Evolutionary conservation across 1,139 yeast species (phyloP).

Genomic region (Tardiomyces depauwii): DNA sequence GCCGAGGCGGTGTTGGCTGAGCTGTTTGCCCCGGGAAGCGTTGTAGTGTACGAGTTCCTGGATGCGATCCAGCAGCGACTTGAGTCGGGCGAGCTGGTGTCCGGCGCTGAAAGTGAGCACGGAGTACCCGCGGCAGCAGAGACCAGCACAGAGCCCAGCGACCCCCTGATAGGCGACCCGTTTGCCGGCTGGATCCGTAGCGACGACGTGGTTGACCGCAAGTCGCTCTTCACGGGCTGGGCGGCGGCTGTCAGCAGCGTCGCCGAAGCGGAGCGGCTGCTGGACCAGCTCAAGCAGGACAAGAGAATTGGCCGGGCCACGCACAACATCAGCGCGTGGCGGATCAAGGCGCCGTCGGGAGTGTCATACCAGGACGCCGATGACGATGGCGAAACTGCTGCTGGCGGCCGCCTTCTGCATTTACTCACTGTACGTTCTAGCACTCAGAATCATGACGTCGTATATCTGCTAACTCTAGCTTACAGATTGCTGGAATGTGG

Average conservation of each 20-base stretch:
- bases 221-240: conserved; percentile 76
- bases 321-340: conserved; percentile 82
- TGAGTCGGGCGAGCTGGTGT: conserved; percentile 1
- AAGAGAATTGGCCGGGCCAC: conserved; percentile 54
- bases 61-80: conserved; percentile 36
- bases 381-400: conserved; percentile 97
- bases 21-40: conserved; percentile 48
- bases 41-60: conserved; percentile 69
- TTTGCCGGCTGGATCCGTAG: conserved; percentile 64
- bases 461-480: not conserved
- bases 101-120: not conserved
- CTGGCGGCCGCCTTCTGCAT: conserved; percentile 82
- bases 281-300: conserved; percentile 49
- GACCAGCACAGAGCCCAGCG: conserved; percentile 5
- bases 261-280: conserved; percentile 47
- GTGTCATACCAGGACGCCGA: conserved; percentile 73
- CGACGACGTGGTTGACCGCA: conserved; percentile 70
- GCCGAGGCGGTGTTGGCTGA: conserved; percentile 39
- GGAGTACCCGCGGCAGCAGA: not conserved
- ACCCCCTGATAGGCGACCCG: conserved; percentile 32
- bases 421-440: conserved; percentile 40
- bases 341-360: conserved; percentile 47
- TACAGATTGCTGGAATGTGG: conserved; percentile 55
- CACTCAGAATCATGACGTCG: not conserved
- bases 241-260: conserved; percentile 47